Percentiles rank a stretch among this genome's conserved stretches.
These are phyloP conservation scores for Paracoccidioides lutzii DNA, from an alignment of 2,329 filamentous ascomycete species.

Conservation along the genomic window DNA sequence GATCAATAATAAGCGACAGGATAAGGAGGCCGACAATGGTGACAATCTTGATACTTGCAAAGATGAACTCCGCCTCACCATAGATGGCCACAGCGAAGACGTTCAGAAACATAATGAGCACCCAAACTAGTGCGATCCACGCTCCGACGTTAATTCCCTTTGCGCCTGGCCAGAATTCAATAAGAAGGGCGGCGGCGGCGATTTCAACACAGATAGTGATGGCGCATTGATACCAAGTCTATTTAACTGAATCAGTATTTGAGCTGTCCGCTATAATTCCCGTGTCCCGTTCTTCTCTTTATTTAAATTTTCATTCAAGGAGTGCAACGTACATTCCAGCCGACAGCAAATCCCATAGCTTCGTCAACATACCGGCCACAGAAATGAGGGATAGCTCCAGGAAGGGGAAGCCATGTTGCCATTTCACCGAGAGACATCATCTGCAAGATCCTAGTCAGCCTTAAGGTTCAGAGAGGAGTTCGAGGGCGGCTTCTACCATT, in stretches of 20 bases:
- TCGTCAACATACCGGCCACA: constrained; percentile 33
- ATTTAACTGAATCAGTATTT: neutral
- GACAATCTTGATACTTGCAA: constrained; percentile 40
- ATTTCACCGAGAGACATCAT: constrained; percentile 37
- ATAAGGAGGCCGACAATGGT: constrained; percentile 36
- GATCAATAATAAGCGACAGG: constrained; percentile 44
- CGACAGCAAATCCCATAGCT: constrained; percentile 36
- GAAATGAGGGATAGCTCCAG: constrained; percentile 37
- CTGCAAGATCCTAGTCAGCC: constrained; percentile 4
- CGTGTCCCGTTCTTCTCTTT: neutral
- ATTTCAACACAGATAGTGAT: constrained; percentile 42
- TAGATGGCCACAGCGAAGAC: constrained; percentile 42
- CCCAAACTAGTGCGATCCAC: constrained; percentile 41
- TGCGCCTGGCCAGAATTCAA: constrained; percentile 45
- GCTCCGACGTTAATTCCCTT: constrained; percentile 23
- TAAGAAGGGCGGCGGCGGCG: constrained; percentile 48
- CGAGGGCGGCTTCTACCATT: constrained; percentile 18
- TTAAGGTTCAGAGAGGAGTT: neutral
- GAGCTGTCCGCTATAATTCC: neutral
- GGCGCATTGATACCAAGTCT: constrained; percentile 22
- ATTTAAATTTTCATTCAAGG: constrained; percentile 42
- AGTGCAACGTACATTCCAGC: constrained; percentile 42
- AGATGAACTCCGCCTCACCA: constrained; percentile 41
- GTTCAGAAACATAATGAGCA: constrained; percentile 49
- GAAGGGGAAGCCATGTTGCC: constrained; percentile 37